Percentiles rank a stretch among this genome's conserved stretches.
Conservation (phyloP, 2,329 filamentous ascomycete genomes). For the Aspergillus sp. region DNA sequence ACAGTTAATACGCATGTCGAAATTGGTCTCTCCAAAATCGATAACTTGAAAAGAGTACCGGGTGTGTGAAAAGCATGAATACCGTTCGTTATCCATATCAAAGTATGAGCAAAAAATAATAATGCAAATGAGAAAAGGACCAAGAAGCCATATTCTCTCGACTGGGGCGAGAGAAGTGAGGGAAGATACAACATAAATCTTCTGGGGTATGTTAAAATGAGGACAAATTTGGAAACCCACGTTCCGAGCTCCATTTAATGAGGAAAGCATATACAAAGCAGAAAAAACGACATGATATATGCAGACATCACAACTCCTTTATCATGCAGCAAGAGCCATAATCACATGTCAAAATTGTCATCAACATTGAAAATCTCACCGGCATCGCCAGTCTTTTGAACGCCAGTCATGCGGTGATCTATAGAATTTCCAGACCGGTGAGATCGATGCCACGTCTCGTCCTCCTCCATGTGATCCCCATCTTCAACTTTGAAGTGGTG, state of each 20-base stretch:
- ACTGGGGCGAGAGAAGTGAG: not conserved
- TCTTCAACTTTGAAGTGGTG: conserved; percentile 46
- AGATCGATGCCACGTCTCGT: conserved; percentile 35
- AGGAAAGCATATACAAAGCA: conserved; percentile 32
- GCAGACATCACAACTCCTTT: conserved; percentile 39
- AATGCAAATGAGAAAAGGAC: not conserved
- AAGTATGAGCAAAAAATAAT: conserved; percentile 4
- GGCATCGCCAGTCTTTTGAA: conserved; percentile 40
- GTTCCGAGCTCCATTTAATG: conserved; percentile 22
- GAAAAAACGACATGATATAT: conserved; percentile 25
- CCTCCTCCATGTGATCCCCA: conserved; percentile 45
- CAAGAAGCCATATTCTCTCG: conserved; percentile 6
- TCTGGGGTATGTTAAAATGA: conserved; percentile 12
- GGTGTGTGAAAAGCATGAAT: conserved; percentile 1
- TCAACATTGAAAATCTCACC: conserved; percentile 47
- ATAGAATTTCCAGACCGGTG: conserved; percentile 31
- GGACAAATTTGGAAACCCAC: conserved; percentile 13
- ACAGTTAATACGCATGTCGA: not conserved
- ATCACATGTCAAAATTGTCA: conserved; percentile 48
- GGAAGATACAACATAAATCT: conserved; percentile 7
- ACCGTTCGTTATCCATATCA: conserved; percentile 10
- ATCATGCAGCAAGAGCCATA: conserved; percentile 37
- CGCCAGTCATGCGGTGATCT: conserved; percentile 47
- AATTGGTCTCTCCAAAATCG: not conserved
- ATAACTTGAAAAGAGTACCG: not conserved